Evolutionary conservation across 225 moss, liverwort and hornwort genomes (phyloP).

Genomic region (Ulota crispa): DNA sequence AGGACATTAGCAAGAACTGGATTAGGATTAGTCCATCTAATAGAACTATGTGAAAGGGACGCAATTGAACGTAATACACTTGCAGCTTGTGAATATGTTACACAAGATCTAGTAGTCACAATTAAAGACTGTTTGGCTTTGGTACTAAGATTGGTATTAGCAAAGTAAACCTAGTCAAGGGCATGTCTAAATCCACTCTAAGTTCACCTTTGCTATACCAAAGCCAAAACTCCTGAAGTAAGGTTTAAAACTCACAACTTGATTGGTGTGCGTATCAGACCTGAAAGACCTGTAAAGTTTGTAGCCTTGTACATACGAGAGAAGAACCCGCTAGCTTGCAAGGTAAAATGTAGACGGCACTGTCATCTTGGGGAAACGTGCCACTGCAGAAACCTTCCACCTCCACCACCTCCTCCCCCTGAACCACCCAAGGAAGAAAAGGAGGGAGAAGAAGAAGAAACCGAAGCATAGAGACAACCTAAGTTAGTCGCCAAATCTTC

Average conservation of each 20-base stretch:
- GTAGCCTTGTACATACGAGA: constrained; percentile 44
- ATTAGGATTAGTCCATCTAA: background rate
- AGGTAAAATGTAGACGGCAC: constrained; percentile 36
- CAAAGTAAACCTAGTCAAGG: background rate
- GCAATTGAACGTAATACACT: too few relatives aligned
- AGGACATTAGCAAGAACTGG: accelerated
- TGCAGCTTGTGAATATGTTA: background rate
- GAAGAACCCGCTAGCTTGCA: constrained; percentile 43
- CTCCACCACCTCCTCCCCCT: constrained; percentile 28
- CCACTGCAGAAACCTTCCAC: constrained; percentile 39
- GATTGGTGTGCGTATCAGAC: background rate
- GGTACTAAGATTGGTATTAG: background rate
- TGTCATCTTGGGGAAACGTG: constrained; percentile 31
- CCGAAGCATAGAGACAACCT: background rate
- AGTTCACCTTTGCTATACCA: background rate
- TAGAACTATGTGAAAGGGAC: background rate
- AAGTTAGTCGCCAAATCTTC: background rate
- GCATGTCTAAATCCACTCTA: background rate
- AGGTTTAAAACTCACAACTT: background rate
- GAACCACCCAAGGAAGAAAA: constrained; percentile 9
- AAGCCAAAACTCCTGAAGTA: background rate
- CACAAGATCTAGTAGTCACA: background rate
- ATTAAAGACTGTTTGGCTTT: background rate
- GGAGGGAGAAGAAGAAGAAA: background rate
- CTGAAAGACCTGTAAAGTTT: constrained; percentile 39